Evolutionary conservation across 2,329 filamentous ascomycete genomes (phyloP).

Genomic region (Diplodia scrobiculata): DNA sequence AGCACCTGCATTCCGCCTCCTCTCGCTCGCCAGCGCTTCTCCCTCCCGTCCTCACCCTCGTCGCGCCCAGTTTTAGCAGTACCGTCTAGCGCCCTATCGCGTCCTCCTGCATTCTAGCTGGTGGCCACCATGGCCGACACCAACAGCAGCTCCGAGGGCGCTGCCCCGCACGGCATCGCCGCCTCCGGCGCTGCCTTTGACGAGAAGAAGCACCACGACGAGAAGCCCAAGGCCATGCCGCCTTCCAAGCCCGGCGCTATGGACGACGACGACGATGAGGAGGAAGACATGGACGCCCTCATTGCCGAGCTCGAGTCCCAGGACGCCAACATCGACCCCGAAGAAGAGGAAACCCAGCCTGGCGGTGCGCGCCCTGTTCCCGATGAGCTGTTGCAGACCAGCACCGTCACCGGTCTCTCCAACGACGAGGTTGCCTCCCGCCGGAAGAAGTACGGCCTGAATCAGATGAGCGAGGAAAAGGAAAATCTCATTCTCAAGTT

Average conservation of each 20-base stretch:
- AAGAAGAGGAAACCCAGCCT: slow-evolving; percentile 56
- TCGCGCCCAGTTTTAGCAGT: slow-evolving; percentile 2
- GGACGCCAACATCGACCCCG: slow-evolving; percentile 68
- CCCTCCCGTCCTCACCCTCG: neutral
- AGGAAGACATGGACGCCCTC: slow-evolving; percentile 81
- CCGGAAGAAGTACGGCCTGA: slow-evolving; percentile 73
- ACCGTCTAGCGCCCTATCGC: slow-evolving; percentile 10
- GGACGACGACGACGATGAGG: slow-evolving; percentile 71
- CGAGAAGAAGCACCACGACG: slow-evolving; percentile 36
- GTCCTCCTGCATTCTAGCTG: slow-evolving; percentile 23
- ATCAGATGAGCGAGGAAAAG: slow-evolving; percentile 90
- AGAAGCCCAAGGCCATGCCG: slow-evolving; percentile 33
- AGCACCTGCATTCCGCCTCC: slow-evolving; percentile 9
- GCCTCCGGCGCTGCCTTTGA: slow-evolving; percentile 36
- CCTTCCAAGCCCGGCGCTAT: slow-evolving; percentile 31
- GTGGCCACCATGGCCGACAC: slow-evolving; percentile 26
- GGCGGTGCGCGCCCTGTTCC: slow-evolving; percentile 64
- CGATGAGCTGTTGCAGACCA: slow-evolving; percentile 77
- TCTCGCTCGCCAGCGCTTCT: slow-evolving; percentile 5
- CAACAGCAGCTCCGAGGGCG: slow-evolving; percentile 17
- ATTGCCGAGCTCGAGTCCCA: slow-evolving; percentile 85
- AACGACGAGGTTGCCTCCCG: slow-evolving; percentile 62
- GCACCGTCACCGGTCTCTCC: slow-evolving; percentile 64
- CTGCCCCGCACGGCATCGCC: slow-evolving; percentile 34
- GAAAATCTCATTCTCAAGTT: slow-evolving; percentile 85